Base-by-base conservation (phyloP, 2,329 filamentous ascomycete genomes). In the Zarea fungicola region DNA sequence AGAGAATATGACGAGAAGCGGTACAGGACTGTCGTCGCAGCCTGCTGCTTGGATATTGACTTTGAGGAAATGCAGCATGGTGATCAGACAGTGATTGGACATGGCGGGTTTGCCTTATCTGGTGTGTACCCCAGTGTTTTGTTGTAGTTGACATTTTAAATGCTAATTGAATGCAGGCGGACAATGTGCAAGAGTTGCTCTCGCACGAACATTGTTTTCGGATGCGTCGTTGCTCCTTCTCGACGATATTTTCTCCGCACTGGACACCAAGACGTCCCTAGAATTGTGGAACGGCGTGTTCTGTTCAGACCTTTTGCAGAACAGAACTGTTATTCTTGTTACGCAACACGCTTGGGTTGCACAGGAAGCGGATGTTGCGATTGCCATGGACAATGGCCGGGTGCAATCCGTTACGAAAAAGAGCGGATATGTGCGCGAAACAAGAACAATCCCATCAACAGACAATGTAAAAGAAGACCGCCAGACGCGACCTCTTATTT, bases 221-320 rank as follows among this genome's bases (percentile, higher is more conserved):
- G 74, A 73, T 45, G 71, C 78, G 0, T 66, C 75, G 2, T 65
- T 81, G 2, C 63, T 82, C 21, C 64, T 83, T 1, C 70, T 83
- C 1, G 79, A 83, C 53, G 79, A 83, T 49, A 70, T 81, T 3
- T 79, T 83, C 54, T 78, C 78, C 1, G 79, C 79, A 0, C 65
- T 83, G 0, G 79, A 83, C 55, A 71, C 77, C n/a, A 78, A 78
- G 54, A 83, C 80, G 0, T 73, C 76, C 2, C 73, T 75, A 14
- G 65, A 69, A 2, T 67, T 83, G 2, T 81, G 78, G 73, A 71
- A 78, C 48, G 65, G 72, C 47, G 80, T 76, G 54, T 82, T 83
- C 56, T 80, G 78, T 49, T 67, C 70, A 36, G 75, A 77, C 42
- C 58, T 83, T 23, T 65, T 83, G 6, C 66, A 66, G n/a, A 75